These are phyloP conservation scores for Polygonum maritimum DNA, from an alignment of 148 eudicot species.

Conservation along the genomic window DNA sequence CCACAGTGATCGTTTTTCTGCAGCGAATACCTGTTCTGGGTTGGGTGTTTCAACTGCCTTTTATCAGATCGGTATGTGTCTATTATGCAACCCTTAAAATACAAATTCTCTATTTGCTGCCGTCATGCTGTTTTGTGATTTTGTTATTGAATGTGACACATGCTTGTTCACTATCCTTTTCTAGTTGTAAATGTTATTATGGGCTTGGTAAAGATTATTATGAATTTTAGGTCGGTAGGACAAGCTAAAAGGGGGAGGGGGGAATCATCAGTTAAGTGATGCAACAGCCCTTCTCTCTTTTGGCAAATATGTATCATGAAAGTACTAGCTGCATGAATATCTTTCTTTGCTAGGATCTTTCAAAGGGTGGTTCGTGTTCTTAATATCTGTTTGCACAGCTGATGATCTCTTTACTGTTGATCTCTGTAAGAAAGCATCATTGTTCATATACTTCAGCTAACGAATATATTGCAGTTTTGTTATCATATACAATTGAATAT, in stretches of 20 bases:
- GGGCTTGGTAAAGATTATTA: background rate
- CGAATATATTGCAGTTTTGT: no score
- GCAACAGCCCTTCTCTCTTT: background rate
- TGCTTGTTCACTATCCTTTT: background rate
- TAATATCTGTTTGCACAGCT: background rate
- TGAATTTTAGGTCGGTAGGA: background rate
- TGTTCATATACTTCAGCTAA: background rate
- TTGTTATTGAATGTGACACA: background rate
- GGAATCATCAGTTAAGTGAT: background rate
- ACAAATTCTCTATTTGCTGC: background rate
- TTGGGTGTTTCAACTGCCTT: conserved; percentile 85
- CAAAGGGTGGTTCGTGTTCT: background rate
- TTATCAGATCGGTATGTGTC: conserved; percentile 71
- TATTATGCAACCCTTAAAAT: background rate
- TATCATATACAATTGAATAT: no score
- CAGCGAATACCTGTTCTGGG: conserved; percentile 92
- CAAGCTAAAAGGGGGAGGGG: background rate
- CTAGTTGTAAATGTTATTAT: background rate
- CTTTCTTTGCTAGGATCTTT: background rate
- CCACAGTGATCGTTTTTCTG: conserved; percentile 70
- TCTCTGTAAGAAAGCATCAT: background rate
- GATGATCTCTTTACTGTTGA: background rate
- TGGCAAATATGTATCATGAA: background rate
- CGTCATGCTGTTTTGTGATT: background rate
- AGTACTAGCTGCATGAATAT: background rate